These are phyloP conservation scores for Boeremia exigua DNA, from an alignment of 2,329 filamentous ascomycete species.

Conservation along the genomic window DNA sequence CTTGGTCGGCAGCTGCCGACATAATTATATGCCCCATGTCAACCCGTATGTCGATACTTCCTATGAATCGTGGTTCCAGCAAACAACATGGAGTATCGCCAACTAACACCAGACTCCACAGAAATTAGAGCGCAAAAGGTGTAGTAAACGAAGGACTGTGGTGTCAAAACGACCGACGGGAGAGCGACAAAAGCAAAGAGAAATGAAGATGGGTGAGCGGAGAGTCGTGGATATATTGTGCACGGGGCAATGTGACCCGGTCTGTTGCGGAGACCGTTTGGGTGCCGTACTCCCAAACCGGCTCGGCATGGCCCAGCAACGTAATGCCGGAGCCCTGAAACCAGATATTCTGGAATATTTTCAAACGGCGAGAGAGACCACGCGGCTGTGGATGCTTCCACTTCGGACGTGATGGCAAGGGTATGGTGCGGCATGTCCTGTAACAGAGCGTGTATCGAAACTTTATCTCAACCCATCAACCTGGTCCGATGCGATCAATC, in stretches of 20 bases:
- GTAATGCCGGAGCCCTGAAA: slow-evolving; percentile 13
- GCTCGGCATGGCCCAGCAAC: slow-evolving; percentile 10
- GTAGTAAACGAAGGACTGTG: not conserved
- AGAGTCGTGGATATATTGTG: slow-evolving; percentile 10
- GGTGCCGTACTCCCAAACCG: slow-evolving; percentile 4
- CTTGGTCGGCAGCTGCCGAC: slow-evolving; percentile 25
- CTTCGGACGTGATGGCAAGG: not conserved
- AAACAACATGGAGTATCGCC: slow-evolving; percentile 20
- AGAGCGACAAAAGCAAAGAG: not conserved
- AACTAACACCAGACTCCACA: slow-evolving; percentile 1
- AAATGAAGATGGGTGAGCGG: slow-evolving; percentile 5
- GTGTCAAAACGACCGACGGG: slow-evolving; percentile 2
- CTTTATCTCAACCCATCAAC: slow-evolving; percentile 11
- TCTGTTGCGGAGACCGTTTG: slow-evolving; percentile 3
- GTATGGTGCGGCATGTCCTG: slow-evolving; percentile 16
- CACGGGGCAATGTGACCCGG: slow-evolving; percentile 2
- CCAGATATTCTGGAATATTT: slow-evolving; percentile 12
- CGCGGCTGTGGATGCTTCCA: slow-evolving; percentile 4
- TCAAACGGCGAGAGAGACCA: not conserved
- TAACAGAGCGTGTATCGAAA: slow-evolving; percentile 14
- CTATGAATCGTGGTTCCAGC: slow-evolving; percentile 7
- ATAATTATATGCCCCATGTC: slow-evolving; percentile 32
- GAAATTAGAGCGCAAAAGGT: not conserved
- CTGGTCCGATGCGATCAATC: not conserved
- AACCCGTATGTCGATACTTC: slow-evolving; percentile 13